Conservation (phyloP, 108 stramenopile genomes). For the Nitzschia sp. region DNA sequence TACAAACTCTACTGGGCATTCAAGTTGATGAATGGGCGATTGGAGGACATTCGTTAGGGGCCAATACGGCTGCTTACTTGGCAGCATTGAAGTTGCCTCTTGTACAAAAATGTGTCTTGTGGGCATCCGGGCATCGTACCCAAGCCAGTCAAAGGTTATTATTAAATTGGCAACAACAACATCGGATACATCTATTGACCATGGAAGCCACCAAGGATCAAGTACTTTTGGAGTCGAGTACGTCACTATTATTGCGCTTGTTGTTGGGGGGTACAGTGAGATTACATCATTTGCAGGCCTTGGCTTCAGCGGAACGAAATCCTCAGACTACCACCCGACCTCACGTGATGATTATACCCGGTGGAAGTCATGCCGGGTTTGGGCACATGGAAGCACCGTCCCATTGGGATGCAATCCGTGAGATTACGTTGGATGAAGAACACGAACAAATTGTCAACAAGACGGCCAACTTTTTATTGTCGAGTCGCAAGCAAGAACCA, state of each 20-base stretch:
- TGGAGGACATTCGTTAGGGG: slow-evolving; percentile 66
- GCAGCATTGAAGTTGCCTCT: not conserved
- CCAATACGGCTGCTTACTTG: slow-evolving; percentile 7
- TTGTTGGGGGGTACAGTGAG: not conserved
- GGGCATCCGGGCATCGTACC: not conserved
- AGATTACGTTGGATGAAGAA: slow-evolving; percentile 36
- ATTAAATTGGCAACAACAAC: not conserved
- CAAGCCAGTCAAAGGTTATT: not conserved
- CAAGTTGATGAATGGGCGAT: slow-evolving; percentile 53
- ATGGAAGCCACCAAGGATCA: slow-evolving; percentile 11
- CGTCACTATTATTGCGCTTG: not conserved
- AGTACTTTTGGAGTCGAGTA: not conserved
- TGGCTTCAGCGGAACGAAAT: too few relatives aligned
- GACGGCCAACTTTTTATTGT: slow-evolving; percentile 14
- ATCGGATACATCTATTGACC: not conserved
- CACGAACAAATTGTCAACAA: slow-evolving; percentile 22
- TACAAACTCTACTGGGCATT: slow-evolving; percentile 22
- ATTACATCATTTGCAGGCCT: too few relatives aligned
- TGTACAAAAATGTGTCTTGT: not conserved
- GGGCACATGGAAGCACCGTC: slow-evolving; percentile 23
- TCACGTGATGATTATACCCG: slow-evolving; percentile 12
- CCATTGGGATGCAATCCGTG: too few relatives aligned
- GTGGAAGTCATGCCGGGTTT: slow-evolving; percentile 46
- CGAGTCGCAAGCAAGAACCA: not conserved
- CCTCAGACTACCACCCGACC: not conserved